These are phyloP conservation scores for Tylopilus sp. DNA, from an alignment of 1,284 basidiomycete species.

Conservation along the genomic window DNA sequence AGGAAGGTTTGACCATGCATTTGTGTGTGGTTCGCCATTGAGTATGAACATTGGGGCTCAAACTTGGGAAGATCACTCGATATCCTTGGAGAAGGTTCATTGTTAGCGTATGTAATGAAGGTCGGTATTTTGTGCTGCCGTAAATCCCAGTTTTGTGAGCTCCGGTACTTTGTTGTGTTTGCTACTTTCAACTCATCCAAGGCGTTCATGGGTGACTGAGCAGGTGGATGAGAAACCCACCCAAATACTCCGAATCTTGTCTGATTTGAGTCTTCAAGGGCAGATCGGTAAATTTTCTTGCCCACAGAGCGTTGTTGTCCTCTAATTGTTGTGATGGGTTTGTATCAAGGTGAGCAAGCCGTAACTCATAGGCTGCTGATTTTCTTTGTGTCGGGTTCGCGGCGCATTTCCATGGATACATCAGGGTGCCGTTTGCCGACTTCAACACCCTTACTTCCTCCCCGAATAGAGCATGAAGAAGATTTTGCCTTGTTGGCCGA, in stretches of 20 bases:
- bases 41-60: too few relatives aligned
- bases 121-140: conserved; percentile 62
- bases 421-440: conserved; percentile 64
- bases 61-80: too few relatives aligned
- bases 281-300: conserved; percentile 8
- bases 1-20: too few relatives aligned
- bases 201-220: neutral
- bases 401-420: conserved; percentile 52
- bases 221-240: conserved; percentile 9
- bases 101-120: conserved; percentile 40
- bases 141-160: conserved; percentile 66
- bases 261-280: conserved; percentile 1
- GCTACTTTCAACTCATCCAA: neutral
- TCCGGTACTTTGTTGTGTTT: neutral
- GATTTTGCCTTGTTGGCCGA: conserved; percentile 64
- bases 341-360: conserved; percentile 9
- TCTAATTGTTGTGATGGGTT: conserved; percentile 8
- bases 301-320: neutral
- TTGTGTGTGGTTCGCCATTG: too few relatives aligned
- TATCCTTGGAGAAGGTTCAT: too few relatives aligned
- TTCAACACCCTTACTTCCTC: conserved; percentile 64
- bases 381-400: neutral
- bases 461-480: conserved; percentile 52
- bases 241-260: neutral
- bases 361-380: neutral